These are phyloP conservation scores for Cryphonectria japonica DNA, from an alignment of 2,329 filamentous ascomycete species.

Conservation along the genomic window DNA sequence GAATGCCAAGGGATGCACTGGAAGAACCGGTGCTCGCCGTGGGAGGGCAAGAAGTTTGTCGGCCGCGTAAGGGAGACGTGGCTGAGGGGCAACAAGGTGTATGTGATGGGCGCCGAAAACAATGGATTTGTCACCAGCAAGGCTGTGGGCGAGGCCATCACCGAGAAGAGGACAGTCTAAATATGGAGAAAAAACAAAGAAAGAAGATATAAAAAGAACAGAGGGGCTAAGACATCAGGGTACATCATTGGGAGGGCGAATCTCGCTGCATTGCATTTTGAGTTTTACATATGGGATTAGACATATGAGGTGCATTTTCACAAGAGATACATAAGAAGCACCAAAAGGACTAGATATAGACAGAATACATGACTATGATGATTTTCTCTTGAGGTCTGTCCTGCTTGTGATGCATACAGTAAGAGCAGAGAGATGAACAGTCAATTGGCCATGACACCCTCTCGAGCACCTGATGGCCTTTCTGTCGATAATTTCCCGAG, in stretches of 20 bases:
- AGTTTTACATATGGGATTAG: neutral
- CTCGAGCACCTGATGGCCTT: neutral
- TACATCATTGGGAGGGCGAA: conserved; percentile 7
- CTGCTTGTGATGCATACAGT: neutral
- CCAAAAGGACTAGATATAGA: neutral
- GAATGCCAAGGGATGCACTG: conserved; percentile 83
- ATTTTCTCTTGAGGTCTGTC: no score
- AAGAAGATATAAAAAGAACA: neutral
- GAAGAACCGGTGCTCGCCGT: conserved; percentile 89
- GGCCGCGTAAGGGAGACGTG: conserved; percentile 86
- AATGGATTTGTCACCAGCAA: conserved; percentile 53
- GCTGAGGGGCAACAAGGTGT: conserved; percentile 78
- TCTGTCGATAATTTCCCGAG: no score
- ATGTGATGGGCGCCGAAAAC: conserved; percentile 61
- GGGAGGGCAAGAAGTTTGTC: conserved; percentile 77
- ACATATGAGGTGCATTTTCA: neutral
- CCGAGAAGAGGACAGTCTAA: conserved; percentile 58
- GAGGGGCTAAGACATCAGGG: neutral
- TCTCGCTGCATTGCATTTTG: conserved; percentile 18
- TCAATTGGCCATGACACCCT: neutral
- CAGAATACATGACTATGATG: neutral
- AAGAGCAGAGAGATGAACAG: neutral
- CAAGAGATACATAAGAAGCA: neutral
- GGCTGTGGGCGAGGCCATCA: conserved; percentile 60
- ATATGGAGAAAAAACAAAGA: neutral